Conservation (phyloP, 192 early-diverging fungal species). For the Backusella mclennaniae region DNA sequence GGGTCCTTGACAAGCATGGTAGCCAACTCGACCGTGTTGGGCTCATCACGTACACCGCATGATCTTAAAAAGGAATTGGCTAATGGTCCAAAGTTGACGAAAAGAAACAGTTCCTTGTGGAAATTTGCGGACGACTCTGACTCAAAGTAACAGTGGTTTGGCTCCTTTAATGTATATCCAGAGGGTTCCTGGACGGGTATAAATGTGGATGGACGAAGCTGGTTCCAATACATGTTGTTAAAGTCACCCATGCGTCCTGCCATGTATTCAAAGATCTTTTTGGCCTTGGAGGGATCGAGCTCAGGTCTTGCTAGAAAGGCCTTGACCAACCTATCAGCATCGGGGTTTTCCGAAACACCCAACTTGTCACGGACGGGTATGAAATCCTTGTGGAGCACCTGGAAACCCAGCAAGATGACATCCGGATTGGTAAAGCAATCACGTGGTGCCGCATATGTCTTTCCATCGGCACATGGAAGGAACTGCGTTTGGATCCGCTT, state of each 20-base stretch:
- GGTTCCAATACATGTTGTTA: conserved; percentile 49
- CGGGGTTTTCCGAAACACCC: conserved; percentile 63
- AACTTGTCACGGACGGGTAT: conserved; percentile 55
- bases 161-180: conserved; percentile 42
- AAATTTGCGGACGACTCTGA: conserved; percentile 40
- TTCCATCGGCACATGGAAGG: conserved; percentile 51
- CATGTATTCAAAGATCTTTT: conserved; percentile 65
- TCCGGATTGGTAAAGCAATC: conserved; percentile 65
- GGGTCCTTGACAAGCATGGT: conserved; percentile 54
- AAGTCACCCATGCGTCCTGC: conserved; percentile 62
- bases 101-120: conserved; percentile 52
- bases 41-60: conserved; percentile 84
- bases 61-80: conserved; percentile 78
- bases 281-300: conserved; percentile 24
- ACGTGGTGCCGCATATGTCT: conserved; percentile 49
- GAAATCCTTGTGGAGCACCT: conserved; percentile 57
- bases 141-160: conserved; percentile 54
- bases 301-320: conserved; percentile 37
- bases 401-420: conserved; percentile 63
- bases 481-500: conserved; percentile 50
- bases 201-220: conserved; percentile 51
- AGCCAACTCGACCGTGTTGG: conserved; percentile 70
- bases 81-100: conserved; percentile 66
- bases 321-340: conserved; percentile 33
- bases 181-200: conserved; percentile 56